Base-by-base conservation (phyloP, 257 asterid species). In the Rehmannia glutinosa region DNA sequence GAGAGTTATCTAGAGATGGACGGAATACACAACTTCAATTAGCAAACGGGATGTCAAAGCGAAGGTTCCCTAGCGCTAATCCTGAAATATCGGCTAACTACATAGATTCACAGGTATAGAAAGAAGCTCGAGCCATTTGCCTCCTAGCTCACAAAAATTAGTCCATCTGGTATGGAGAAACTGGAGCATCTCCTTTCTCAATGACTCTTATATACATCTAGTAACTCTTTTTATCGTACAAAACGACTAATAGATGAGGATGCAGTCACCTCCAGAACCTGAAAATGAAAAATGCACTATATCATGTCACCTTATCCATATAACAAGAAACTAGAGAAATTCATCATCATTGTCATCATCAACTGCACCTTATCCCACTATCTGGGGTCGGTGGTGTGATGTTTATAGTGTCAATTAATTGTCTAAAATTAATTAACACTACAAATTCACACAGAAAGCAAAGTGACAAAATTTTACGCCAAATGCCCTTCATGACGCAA, bases 211-310 rank as follows among this genome's bases (percentile, higher is more conserved):
- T 73, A 43, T 70, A 80, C 77, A 62, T 28, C 53, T 17, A 27
- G 24, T 6, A 25, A 39, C 47, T 61, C 12, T 47, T 5, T 12
- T 5, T 12, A 11, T 27, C 16, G 23, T 68, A 39, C 59, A 6
- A 24, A n/a, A 8, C 12, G 50, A 38, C 69, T 70, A 77, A 66
- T 64, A 54, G 75, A 73, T n/a, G 60, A 70, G 56, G 54, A 66
- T 32, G 42, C n/a, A 46, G 73, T 69, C 65, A 45, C 75, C 82
- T 36, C 21, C 69, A 17, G 50, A 66, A 76, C 82, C 87, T 78
- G 81, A 73, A 45, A 70, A 12, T 52, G 77, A 64, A 51, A 70
- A 12, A 21, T 5, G 42, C 54, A 33, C 50, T 23, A 13, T 16
- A 17, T 13, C 28, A 64, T 12, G 49, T 35, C 60, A 28, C n/a